These are phyloP conservation scores for Mortierella alpina DNA, from an alignment of 192 early-diverging fungal species.

Conservation along the genomic window DNA sequence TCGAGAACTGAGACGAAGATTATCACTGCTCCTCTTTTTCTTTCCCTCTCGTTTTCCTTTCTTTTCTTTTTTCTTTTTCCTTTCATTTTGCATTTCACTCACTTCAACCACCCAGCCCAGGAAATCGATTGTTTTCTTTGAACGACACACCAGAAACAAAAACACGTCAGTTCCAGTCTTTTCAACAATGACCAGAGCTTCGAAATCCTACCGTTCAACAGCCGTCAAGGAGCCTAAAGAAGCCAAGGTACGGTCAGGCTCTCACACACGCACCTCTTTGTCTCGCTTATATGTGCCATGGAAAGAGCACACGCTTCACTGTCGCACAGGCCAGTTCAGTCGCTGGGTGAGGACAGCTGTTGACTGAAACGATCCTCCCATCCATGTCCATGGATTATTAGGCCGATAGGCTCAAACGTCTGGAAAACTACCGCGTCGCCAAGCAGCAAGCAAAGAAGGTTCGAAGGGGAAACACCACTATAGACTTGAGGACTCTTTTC, in stretches of 20 bases:
- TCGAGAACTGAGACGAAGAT: not conserved
- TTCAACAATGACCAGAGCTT: conserved; percentile 4
- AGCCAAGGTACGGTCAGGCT: conserved; percentile 9
- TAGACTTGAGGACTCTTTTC: not conserved
- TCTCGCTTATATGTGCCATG: not conserved
- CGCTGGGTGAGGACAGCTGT: not conserved
- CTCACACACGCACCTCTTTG: too few relatives aligned
- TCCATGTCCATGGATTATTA: not conserved
- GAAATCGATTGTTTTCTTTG: not conserved
- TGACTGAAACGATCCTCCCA: not conserved
- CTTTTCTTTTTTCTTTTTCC: not conserved
- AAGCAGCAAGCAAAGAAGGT: conserved; percentile 31
- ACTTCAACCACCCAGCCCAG: not conserved
- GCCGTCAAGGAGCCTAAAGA: conserved; percentile 19
- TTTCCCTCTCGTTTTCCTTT: not conserved
- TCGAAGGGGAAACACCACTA: too few relatives aligned
- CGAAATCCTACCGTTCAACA: conserved; percentile 18
- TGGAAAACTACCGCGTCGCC: conserved; percentile 28
- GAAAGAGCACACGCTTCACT: too few relatives aligned
- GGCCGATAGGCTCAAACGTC: conserved; percentile 18
- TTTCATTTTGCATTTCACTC: not conserved
- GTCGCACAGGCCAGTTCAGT: not conserved
- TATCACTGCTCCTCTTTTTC: not conserved
- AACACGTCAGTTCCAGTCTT: not conserved
- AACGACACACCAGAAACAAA: not conserved